Evolutionary conservation across 139 green algal species (phyloP).

Genomic region (Auxenochlorella pyrenoidosa): DNA sequence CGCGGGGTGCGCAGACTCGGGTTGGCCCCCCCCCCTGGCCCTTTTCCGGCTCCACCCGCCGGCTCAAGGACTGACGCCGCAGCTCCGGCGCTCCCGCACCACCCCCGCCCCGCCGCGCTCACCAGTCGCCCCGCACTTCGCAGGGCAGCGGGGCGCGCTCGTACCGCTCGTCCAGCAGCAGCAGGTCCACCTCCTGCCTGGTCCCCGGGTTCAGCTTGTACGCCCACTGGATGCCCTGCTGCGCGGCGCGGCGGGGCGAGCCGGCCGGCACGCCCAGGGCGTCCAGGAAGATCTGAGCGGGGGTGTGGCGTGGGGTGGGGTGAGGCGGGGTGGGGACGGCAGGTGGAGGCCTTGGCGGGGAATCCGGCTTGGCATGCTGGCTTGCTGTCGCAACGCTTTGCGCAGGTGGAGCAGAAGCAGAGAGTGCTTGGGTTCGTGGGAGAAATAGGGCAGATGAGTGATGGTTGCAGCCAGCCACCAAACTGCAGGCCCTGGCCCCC

Average conservation of each 20-base stretch:
- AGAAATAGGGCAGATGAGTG: background rate
- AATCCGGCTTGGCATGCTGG: too few species aligned
- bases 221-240: slow-evolving; percentile 50
- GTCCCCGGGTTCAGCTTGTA: slow-evolving; percentile 56
- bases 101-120: background rate
- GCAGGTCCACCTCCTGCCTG: slow-evolving; percentile 60
- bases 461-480: background rate
- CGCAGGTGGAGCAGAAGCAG: background rate
- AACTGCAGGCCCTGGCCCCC: background rate
- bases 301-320: too few species aligned
- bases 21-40: too few species aligned
- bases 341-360: too few species aligned
- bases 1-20: too few species aligned
- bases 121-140: slow-evolving; percentile 24
- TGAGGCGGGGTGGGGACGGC: too few species aligned
- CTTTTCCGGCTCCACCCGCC: too few species aligned
- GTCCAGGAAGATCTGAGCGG: slow-evolving; percentile 71
- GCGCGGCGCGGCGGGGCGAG: slow-evolving; percentile 47
- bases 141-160: slow-evolving; percentile 74
- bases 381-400: too few species aligned
- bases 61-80: too few species aligned
- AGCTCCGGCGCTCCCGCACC: too few species aligned
- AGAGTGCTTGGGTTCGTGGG: too few species aligned
- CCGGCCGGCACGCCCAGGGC: slow-evolving; percentile 54
- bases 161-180: slow-evolving; percentile 77